Evolutionary conservation across 768 basidiomycete genomes (phyloP), one percentile per base, ranked within the genome.

Genomic region (Serpula lacrymans): DNA sequence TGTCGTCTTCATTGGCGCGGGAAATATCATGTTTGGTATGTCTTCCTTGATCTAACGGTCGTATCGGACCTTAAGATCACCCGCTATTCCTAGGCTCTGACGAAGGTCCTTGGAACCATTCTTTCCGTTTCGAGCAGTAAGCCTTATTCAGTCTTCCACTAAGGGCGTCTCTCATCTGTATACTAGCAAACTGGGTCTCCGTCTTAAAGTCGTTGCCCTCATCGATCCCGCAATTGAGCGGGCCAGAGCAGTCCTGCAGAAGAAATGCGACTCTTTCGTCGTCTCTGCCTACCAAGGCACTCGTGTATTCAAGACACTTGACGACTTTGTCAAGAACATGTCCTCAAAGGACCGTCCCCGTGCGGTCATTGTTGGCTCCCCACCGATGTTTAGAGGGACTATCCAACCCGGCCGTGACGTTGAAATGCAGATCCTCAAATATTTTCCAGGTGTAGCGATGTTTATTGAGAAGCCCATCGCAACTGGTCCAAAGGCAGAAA

Each of bases 21-120:
- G 93, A 12, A 95, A 96, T 68, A 94, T 97, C 69, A 96, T 96
- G 92, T 98, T 98, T 59, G 94, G 93, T 80, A 39, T 41, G 67
- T 43, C 25, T 25, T 22, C n/a, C 27, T 37, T 30, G 25, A 10
- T 11, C n/a, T 31, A 22, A 14, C 23, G 14, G 14, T 37, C 38
- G 39, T 25, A 23, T 35, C 31, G 16, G 22, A 29, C 42, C 25
- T 21, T 39, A 13, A 25, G 16, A 45, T 46, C 30, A n/a, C 57
- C 40, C 11, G 25, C 26, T 12, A 17, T 13, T 38, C 30, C 18
- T 59, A 90, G 88, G 88, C 43, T 90, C 87, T 36, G 79, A 82
- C 30, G 88, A 91, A 57, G 90, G 89, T 30, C 90, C 89, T 14
- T 93, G 89, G 89, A 90, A 93, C 62, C 89, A 92, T 59, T 90